Evolutionary conservation across 495 filamentous ascomycete genomes (phyloP), one percentile per base, ranked within the genome.

Genomic region (Chaetomidium leptoderma): DNA sequence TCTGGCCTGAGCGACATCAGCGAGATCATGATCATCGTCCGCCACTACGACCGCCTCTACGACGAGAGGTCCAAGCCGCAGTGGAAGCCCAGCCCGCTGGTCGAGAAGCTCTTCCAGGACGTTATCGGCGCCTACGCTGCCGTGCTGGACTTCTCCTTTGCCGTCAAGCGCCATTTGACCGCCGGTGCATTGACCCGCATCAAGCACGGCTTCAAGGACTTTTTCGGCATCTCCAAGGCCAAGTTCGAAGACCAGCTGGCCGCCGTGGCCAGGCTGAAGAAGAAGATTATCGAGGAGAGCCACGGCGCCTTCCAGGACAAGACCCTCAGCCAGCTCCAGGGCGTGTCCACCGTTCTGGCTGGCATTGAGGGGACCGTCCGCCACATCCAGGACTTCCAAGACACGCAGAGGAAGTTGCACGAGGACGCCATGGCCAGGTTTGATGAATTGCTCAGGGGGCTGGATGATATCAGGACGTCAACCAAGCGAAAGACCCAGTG

Each of bases 21-120:
- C 57, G 66, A 68, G 60, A 64, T 68, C 53, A 68, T 68, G 66
- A 59, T 68, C 42, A 63, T 68, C 27, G 44, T 68, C 43, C 57
- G 55, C 0, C 66, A 68, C 53, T 68, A 68, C 53, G 66, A 68
- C 37, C 54, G 60, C 4, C 63, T 68, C 3, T 68, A 65, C 36
- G 63, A 65, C 42, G 63, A 68, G 42, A 23, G 62, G 14, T 19
- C 14, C 52, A 66, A 62, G 48, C 42, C 55, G 14, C 36, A 55
- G 6, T 68, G 63, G 60, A 68, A 65, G 42, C 46, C 66, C 7
- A 63, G 50, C 19, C 47, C 57, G 0, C 24, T 66, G 36, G 60
- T 68, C 26, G 66, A 68, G 35, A 63, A 66, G 63, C 56, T 68
- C 10, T 68, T 68, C 51, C 51, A 65, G 24, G 63, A 68, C 30